Evolutionary conservation across 306 rosid species (phyloP).

Genomic region (Carpinus fangiana): DNA sequence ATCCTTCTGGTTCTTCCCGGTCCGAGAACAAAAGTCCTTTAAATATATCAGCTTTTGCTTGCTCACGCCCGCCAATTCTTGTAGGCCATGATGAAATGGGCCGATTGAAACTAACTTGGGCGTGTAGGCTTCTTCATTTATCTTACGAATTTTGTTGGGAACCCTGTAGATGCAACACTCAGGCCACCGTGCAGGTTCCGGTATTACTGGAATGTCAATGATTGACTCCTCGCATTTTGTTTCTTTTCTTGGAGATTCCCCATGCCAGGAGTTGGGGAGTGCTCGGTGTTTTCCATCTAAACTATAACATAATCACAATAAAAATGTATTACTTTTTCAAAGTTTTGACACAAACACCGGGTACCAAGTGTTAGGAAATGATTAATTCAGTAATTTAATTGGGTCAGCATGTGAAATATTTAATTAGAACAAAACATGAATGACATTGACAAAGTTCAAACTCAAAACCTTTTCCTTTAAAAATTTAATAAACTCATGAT

Average conservation of each 20-base stretch:
- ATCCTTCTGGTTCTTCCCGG: background rate
- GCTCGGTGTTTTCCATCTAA: background rate
- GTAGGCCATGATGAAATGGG: slow-evolving; percentile 13
- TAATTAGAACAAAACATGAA: too few species aligned
- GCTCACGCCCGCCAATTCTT: background rate
- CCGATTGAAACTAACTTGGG: slow-evolving; percentile 30
- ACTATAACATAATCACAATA: too few species aligned
- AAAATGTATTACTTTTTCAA: too few species aligned
- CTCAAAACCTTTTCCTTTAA: too few species aligned
- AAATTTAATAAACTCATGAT: too few species aligned
- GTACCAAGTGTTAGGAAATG: too few species aligned
- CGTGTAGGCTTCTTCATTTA: slow-evolving; percentile 21
- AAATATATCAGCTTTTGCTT: background rate
- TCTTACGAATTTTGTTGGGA: slow-evolving; percentile 26
- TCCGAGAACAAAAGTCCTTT: background rate
- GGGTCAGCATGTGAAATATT: too few species aligned
- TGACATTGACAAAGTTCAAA: too few species aligned
- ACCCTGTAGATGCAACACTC: slow-evolving; percentile 29
- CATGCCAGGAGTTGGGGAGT: background rate
- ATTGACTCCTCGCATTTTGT: background rate
- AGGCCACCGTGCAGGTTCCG: background rate
- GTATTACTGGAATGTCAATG: slow-evolving; percentile 1
- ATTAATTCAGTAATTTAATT: too few species aligned
- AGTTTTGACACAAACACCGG: too few species aligned
- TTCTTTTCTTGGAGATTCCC: background rate